These are phyloP conservation scores for Trichoderma afroharzianum DNA, from an alignment of 2,329 filamentous ascomycete species.

Conservation along the genomic window DNA sequence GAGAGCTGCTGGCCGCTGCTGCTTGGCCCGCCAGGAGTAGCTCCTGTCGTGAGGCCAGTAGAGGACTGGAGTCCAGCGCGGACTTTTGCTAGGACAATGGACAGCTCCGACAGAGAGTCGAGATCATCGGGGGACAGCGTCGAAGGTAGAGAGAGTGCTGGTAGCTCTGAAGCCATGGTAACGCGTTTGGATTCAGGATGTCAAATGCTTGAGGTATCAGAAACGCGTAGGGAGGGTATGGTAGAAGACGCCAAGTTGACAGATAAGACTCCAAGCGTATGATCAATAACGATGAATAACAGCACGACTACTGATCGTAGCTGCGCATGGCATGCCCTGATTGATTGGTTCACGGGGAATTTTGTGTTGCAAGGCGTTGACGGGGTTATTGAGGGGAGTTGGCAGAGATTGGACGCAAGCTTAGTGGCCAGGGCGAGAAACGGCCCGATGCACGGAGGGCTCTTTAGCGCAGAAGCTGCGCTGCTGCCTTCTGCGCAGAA, in stretches of 20 bases:
- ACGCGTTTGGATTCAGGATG: neutral
- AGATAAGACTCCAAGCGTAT: neutral
- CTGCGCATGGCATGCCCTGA: neutral
- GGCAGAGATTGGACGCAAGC: neutral
- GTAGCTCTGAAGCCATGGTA: slow-evolving; percentile 33
- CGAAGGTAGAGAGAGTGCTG: slow-evolving; percentile 51
- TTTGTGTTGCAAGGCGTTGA: slow-evolving; percentile 4
- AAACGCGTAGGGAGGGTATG: neutral
- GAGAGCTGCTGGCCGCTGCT: slow-evolving; percentile 38
- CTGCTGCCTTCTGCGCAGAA: neutral
- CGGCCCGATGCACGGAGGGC: slow-evolving; percentile 14
- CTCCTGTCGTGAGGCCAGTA: slow-evolving; percentile 38
- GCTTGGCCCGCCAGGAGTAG: slow-evolving; percentile 34
- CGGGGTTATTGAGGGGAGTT: slow-evolving; percentile 4
- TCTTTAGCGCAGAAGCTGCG: neutral
- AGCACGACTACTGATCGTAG: neutral
- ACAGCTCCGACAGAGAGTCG: slow-evolving; percentile 79
- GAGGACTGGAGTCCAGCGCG: slow-evolving; percentile 47
- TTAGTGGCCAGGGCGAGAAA: neutral
- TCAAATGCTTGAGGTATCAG: neutral
- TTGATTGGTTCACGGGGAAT: slow-evolving; percentile 3
- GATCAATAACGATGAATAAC: neutral
- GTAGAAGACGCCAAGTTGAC: neutral
- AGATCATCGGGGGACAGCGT: slow-evolving; percentile 77
- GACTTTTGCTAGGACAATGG: slow-evolving; percentile 72